A percentile compares a stretch with the other conserved stretches of the same genome.
phyloP scores from a whole-genome alignment of 495 filamentous ascomycete species.

The Aspergillus diversus region DNA sequence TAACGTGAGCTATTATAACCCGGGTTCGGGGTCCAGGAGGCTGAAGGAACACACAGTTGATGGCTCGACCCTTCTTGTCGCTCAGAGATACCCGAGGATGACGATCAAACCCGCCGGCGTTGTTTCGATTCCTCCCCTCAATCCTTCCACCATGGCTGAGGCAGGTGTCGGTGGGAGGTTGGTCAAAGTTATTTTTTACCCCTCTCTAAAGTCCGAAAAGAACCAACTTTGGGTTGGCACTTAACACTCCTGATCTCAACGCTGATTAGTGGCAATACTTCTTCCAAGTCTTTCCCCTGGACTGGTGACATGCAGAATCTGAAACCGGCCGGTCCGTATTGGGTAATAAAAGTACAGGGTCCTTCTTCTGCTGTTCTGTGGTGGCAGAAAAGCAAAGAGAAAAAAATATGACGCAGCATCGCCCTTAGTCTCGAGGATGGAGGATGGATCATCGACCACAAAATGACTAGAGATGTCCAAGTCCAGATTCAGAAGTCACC shows the following conservation, averaged over 20 bases:
- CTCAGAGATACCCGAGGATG: not conserved
- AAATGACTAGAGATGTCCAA: not conserved
- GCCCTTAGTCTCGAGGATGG: not conserved
- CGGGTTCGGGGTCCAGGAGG: constrained; percentile 2
- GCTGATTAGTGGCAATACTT: constrained; percentile 5
- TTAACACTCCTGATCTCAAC: not conserved
- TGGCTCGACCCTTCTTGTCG: not conserved
- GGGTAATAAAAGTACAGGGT: not conserved
- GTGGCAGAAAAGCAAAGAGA: not conserved
- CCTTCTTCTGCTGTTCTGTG: not conserved
- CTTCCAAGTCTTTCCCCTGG: not conserved
- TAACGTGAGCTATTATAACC: not conserved
- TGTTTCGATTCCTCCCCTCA: no score
- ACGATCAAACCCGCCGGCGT: not conserved
- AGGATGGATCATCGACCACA: not conserved
- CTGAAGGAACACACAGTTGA: not conserved
- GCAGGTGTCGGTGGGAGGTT: not conserved
- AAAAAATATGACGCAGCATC: not conserved
- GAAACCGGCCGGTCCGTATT: constrained; percentile 10
- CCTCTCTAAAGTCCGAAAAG: no score
- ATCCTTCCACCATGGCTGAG: no score
- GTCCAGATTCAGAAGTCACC: not conserved
- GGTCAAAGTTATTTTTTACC: not conserved
- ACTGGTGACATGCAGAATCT: constrained; percentile 27
- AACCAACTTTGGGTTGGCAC: no score